Conservation (phyloP, 345 rosid genomes). For the Boechera retrofracta region DNA sequence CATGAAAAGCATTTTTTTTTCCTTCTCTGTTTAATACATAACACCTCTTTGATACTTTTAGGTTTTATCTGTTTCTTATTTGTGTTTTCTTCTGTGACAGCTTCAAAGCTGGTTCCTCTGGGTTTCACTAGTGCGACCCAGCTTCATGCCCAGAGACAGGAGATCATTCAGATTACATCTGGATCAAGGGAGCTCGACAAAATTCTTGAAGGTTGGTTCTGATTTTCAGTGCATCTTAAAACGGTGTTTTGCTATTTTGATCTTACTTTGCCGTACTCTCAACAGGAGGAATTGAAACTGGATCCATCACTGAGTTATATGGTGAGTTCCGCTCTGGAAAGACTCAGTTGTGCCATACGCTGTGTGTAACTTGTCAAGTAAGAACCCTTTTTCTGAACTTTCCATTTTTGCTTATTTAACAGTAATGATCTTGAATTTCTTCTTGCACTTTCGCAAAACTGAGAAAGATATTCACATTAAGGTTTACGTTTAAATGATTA, state of each 20-base stretch:
- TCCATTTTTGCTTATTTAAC: neutral
- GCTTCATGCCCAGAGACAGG: slow-evolving; percentile 90
- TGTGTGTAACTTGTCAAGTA: slow-evolving; percentile 98
- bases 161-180: slow-evolving; percentile 94
- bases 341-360: slow-evolving; percentile 97
- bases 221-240: neutral
- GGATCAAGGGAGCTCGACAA: slow-evolving; percentile 97
- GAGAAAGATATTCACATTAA: slow-evolving; percentile 16
- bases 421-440: neutral
- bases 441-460: neutral
- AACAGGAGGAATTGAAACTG: slow-evolving; percentile 94
- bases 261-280: slow-evolving; percentile 32
- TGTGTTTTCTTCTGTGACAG: slow-evolving; percentile 49
- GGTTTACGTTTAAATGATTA: slow-evolving; percentile 44
- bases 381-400: slow-evolving; percentile 29
- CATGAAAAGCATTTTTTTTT: neutral
- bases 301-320: slow-evolving; percentile 93
- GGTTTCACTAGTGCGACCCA: slow-evolving; percentile 95
- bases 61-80: neutral
- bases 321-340: slow-evolving; percentile 98
- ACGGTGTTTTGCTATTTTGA: neutral
- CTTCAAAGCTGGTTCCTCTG: slow-evolving; percentile 89
- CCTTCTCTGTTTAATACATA: neutral
- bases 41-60: slow-evolving; percentile 1
- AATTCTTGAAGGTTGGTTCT: slow-evolving; percentile 75